Percentiles rank a stretch among this genome's conserved stretches.
Conservation (phyloP, 768 basidiomycete species). For the Russula abietina region DNA sequence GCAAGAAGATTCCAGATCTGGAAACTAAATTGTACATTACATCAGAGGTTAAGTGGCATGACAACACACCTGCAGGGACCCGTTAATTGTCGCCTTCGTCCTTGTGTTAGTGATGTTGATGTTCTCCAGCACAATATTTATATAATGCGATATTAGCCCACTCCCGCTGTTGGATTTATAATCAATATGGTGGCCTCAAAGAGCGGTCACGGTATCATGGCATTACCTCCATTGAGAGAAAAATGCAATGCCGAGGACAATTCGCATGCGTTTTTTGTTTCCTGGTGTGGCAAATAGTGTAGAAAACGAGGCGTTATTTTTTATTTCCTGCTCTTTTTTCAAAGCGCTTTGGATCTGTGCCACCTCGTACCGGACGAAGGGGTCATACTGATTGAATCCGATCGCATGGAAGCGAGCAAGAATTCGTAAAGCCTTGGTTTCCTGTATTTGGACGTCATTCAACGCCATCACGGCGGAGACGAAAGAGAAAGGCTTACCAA, state of each 20-base stretch:
- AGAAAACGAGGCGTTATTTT: slow-evolving; percentile 42
- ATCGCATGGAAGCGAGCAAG: slow-evolving; percentile 71
- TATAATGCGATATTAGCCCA: slow-evolving; percentile 68
- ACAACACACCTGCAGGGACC: slow-evolving; percentile 45
- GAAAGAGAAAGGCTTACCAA: slow-evolving; percentile 33
- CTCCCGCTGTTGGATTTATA: slow-evolving; percentile 44
- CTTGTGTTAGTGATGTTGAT: slow-evolving; percentile 51
- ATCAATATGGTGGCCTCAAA: background rate
- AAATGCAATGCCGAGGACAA: slow-evolving; percentile 59
- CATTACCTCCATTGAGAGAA: slow-evolving; percentile 71
- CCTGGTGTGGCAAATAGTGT: slow-evolving; percentile 56
- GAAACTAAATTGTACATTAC: background rate
- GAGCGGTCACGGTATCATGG: background rate
- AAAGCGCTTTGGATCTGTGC: slow-evolving; percentile 68
- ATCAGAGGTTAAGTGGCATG: background rate
- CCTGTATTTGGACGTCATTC: slow-evolving; percentile 30
- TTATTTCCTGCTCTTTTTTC: slow-evolving; percentile 52
- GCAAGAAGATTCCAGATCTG: slow-evolving; percentile 59
- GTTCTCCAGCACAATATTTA: slow-evolving; percentile 58
- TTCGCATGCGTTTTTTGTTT: slow-evolving; percentile 60
- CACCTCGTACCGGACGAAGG: slow-evolving; percentile 46
- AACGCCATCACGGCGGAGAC: background rate
- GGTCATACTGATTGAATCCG: slow-evolving; percentile 52
- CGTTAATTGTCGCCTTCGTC: slow-evolving; percentile 58
- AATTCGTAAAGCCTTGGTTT: slow-evolving; percentile 51